These are phyloP conservation scores for Melaleuca alternifolia DNA, from an alignment of 345 rosid species.

Conservation along the genomic window DNA sequence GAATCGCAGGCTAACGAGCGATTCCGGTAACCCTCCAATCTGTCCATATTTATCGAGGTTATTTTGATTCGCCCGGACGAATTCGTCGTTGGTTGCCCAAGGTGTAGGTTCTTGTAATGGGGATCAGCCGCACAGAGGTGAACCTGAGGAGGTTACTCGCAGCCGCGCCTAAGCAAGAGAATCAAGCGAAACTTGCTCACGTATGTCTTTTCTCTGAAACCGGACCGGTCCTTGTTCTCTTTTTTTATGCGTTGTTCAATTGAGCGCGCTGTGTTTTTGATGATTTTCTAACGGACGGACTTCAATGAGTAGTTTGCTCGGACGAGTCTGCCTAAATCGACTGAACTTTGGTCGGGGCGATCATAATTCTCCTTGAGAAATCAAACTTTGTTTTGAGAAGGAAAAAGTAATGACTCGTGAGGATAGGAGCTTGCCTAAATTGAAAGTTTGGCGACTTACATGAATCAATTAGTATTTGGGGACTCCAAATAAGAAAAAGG, in stretches of 20 bases:
- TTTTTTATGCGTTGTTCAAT: background rate
- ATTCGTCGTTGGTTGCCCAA: background rate
- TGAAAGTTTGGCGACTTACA: background rate
- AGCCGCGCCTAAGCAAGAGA: constrained; percentile 65
- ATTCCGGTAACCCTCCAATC: background rate
- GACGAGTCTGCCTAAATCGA: background rate
- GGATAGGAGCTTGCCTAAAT: background rate
- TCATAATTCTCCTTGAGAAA: background rate
- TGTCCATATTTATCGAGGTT: background rate
- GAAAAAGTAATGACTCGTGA: background rate
- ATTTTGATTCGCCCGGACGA: background rate
- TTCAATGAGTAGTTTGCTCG: background rate
- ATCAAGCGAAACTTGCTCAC: constrained; percentile 72
- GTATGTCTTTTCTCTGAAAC: constrained; percentile 10
- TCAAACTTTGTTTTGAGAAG: background rate
- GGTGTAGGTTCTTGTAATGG: constrained; percentile 27
- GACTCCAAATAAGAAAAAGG: background rate
- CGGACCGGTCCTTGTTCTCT: background rate
- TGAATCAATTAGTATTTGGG: background rate
- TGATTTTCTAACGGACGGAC: background rate
- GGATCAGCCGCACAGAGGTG: constrained; percentile 67
- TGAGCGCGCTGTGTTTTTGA: background rate
- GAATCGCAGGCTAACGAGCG: background rate
- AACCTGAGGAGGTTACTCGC: constrained; percentile 65
- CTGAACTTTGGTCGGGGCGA: background rate